Conservation (phyloP, 78 protist genomes). For the Bigelowiella natans region DNA sequence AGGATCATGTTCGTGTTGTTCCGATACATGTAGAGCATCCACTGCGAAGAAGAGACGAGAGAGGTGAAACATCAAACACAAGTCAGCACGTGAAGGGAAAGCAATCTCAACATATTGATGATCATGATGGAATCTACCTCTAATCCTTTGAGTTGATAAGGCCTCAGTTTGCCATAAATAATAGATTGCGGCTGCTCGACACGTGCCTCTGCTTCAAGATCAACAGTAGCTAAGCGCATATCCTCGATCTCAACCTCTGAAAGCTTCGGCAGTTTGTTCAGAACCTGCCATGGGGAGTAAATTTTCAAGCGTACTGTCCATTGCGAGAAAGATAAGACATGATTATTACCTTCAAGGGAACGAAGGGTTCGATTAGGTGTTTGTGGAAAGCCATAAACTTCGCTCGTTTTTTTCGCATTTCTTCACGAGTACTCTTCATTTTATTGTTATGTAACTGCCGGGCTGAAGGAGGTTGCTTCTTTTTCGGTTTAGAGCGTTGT, state of each 20-base stretch:
- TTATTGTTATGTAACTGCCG: background rate
- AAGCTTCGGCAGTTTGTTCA: background rate
- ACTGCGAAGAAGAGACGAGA: background rate
- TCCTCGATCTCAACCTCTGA: background rate
- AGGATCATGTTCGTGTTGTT: background rate
- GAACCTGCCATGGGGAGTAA: too few species aligned
- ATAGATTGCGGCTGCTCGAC: slow-evolving; percentile 36
- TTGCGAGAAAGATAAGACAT: too few species aligned
- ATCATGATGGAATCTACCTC: too few species aligned
- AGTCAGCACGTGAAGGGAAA: background rate
- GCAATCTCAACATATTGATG: background rate
- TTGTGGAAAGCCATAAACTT: background rate
- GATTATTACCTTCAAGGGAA: background rate
- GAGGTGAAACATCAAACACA: background rate
- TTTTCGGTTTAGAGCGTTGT: background rate
- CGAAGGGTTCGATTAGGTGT: background rate
- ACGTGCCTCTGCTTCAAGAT: background rate
- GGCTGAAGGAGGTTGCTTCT: background rate
- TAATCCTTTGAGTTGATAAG: slow-evolving; percentile 71
- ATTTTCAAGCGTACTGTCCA: too few species aligned
- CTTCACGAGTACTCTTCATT: background rate
- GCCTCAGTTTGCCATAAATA: slow-evolving; percentile 27
- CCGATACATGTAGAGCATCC: background rate
- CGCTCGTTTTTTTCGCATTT: background rate
- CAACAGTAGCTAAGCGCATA: background rate